Evolutionary conservation across 2,329 filamentous ascomycete genomes (phyloP).

Genomic region (Graphiopsis chlorocephala): DNA sequence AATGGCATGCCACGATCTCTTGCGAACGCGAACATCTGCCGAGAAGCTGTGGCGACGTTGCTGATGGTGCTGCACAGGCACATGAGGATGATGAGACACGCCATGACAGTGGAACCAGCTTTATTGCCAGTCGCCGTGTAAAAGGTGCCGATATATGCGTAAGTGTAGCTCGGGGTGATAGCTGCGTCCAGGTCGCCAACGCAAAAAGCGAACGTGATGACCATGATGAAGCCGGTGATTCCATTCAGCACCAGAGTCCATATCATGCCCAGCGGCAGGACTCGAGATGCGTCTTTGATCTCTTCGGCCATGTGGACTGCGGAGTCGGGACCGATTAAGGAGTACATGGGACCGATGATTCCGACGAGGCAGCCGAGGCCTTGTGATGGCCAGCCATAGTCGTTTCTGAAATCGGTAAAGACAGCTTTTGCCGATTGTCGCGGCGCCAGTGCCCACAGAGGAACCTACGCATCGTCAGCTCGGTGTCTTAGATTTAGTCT

Average conservation of each 20-base stretch:
- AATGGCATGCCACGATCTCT: conserved; percentile 34
- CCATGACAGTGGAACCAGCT: conserved; percentile 33
- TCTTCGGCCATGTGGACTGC: conserved; percentile 38
- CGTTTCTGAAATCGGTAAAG: conserved; percentile 36
- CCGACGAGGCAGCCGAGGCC: conserved; percentile 44
- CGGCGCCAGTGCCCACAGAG: conserved; percentile 35
- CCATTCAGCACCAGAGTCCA: conserved; percentile 40
- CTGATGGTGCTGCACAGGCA: conserved; percentile 37
- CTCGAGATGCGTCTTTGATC: conserved; percentile 39
- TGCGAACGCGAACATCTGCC: conserved; percentile 35
- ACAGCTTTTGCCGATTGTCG: conserved; percentile 30
- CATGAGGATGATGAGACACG: conserved; percentile 30
- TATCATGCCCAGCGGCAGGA: conserved; percentile 44
- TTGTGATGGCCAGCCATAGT: conserved; percentile 42
- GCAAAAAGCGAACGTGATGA: conserved; percentile 38
- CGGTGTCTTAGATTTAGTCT: background rate
- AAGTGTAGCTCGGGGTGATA: conserved; percentile 23
- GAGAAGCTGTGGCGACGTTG: conserved; percentile 34
- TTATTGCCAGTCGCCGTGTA: conserved; percentile 30
- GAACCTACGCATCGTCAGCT: conserved; percentile 22
- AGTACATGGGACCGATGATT: conserved; percentile 39
- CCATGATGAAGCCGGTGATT: conserved; percentile 35
- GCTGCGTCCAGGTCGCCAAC: conserved; percentile 17
- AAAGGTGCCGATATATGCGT: conserved; percentile 36
- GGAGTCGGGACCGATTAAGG: conserved; percentile 38